phyloP scores from a whole-genome alignment of 2,329 filamentous ascomycete genomes.

The Colletotrichum falcatum region DNA sequence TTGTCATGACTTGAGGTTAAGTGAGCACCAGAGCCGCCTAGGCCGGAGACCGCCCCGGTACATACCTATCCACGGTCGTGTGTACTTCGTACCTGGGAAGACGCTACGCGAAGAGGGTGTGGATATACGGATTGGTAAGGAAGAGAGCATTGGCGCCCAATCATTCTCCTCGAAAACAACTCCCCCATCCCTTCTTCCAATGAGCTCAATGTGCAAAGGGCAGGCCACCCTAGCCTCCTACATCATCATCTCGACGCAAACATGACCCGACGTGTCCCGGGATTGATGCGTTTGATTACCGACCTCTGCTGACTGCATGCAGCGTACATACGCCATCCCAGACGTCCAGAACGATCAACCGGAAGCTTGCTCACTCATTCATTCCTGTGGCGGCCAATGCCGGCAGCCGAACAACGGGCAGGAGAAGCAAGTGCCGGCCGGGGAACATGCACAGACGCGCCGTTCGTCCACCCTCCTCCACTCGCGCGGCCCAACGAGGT shows the following conservation, averaged over 20 bases:
- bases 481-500: constrained; percentile 7
- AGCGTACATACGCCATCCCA: neutral
- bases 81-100: constrained; percentile 23
- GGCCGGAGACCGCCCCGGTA: constrained; percentile 10
- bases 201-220: neutral
- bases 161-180: neutral
- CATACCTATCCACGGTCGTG: too few relatives aligned
- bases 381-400: constrained; percentile 9
- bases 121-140: neutral
- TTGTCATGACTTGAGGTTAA: constrained; percentile 7
- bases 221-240: constrained; percentile 1
- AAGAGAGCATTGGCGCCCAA: neutral
- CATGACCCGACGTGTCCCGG: neutral
- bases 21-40: constrained; percentile 28
- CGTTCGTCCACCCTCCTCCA: constrained; percentile 17
- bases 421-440: constrained; percentile 8
- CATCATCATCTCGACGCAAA: neutral
- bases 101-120: neutral
- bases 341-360: neutral
- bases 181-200: neutral
- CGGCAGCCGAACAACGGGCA: neutral
- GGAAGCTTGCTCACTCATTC: neutral
- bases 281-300: neutral
- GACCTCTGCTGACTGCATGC: neutral
- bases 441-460: constrained; percentile 24